Percentiles rank a stretch among this genome's conserved stretches.
Conservation (phyloP, 2,329 filamentous ascomycete genomes). For the Didymosphaeria variabile region DNA sequence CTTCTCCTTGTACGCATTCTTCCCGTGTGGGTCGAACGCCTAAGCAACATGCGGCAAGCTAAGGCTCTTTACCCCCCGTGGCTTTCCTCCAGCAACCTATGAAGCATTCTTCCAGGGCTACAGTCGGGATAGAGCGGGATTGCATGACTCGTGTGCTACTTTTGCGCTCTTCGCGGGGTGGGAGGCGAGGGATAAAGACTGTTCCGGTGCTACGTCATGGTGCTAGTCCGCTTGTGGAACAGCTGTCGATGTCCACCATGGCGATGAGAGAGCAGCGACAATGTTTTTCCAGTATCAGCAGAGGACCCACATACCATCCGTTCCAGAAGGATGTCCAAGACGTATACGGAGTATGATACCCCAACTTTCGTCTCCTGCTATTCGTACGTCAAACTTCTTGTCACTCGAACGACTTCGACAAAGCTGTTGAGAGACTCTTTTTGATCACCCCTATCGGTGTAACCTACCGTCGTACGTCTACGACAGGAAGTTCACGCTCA, state of each 20-base stretch:
- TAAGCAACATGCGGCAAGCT: neutral
- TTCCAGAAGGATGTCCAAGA: neutral
- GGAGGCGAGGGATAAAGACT: conserved; percentile 13
- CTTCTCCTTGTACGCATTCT: neutral
- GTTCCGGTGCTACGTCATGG: conserved; percentile 16
- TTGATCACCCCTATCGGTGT: neutral
- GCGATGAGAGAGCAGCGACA: neutral
- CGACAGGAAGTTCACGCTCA: neutral
- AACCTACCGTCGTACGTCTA: neutral
- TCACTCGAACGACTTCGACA: neutral
- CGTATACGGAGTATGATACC: neutral
- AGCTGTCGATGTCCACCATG: neutral
- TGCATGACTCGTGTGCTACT: neutral
- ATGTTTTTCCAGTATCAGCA: conserved; percentile 12
- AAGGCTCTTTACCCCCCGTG: neutral
- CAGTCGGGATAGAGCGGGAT: neutral
- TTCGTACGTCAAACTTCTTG: neutral
- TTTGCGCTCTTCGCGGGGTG: neutral
- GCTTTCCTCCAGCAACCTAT: neutral
- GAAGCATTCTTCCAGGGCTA: conserved; percentile 9
- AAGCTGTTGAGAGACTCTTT: neutral
- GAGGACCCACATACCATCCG: conserved; percentile 1
- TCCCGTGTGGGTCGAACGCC: neutral
- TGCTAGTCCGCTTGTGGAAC: neutral
- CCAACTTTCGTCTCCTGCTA: neutral